Evolutionary conservation across 208 protist genomes (phyloP), one percentile per base, ranked within the genome.

Genomic region (Strigomonas culicis): DNA sequence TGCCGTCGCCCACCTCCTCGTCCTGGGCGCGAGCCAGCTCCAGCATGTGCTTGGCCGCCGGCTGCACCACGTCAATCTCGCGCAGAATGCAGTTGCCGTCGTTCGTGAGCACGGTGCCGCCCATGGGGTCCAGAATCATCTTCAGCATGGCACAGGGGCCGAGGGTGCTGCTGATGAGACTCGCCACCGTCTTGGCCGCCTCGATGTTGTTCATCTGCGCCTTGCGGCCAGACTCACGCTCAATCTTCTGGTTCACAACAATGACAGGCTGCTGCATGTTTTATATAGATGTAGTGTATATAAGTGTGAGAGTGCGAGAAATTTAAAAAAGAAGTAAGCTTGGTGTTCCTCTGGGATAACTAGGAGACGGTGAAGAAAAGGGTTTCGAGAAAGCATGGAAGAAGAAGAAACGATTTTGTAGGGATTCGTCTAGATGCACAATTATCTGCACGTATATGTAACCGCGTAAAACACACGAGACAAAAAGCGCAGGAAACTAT

Each of bases 61-160:
- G 99, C 75, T 99, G 99, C 47, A 94, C 92, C 24, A 99, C 98
- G 72, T 99, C 98, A 71, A 99, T 98, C 85, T 99, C 99, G 57
- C 98, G 94, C 24, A 99, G 84, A 75, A 99, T 99, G 51, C 97
- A 97, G 82, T 99, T 99, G 49, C 99, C 99, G 77, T 99, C 99
- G 79, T 99, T 99, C 36, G 99, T 99, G 30, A 99, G 88, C 25
- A 99, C 97, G 44, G 99, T 99, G 47, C 98, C 97, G 31, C 99
- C 99, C 98, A 99, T 99, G 43, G 98, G 97, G 74, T 99, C 98
- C 28, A 99, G 84, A 61, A 99, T 98, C 99, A 99, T 99, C 88
- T 99, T 99, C 22, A 99, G 90, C 99, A 99, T 99, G 36, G 98
- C 94, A 51, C 97, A 96, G 47, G 99, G 99, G 22, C 99, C 99